Percentiles rank a stretch among this genome's conserved stretches.
These are phyloP conservation scores for Phycomyces nitens DNA, from an alignment of 192 early-diverging fungal species.

Conservation along the genomic window DNA sequence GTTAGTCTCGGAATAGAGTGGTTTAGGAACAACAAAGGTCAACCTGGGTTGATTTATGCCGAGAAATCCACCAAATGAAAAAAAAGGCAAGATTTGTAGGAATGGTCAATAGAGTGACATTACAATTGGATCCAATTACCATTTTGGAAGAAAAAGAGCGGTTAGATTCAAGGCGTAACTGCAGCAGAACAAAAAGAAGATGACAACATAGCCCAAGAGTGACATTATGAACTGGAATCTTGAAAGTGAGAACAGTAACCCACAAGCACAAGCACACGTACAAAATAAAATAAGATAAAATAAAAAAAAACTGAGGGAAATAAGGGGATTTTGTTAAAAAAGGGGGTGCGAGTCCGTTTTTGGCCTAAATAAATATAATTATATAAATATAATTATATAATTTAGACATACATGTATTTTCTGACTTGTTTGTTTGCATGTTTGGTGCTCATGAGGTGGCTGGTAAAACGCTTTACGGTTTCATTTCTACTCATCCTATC, in stretches of 20 bases:
- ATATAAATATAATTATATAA: too few relatives aligned
- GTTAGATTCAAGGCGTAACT: constrained; percentile 24
- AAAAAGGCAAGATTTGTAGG: too few relatives aligned
- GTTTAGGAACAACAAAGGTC: constrained; percentile 18
- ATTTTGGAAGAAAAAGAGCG: constrained; percentile 22
- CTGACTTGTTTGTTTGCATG: too few relatives aligned
- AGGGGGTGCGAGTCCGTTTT: not conserved
- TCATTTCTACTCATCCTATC: too few relatives aligned
- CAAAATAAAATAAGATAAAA: constrained; percentile 2
- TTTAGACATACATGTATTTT: too few relatives aligned
- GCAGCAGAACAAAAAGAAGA: constrained; percentile 23
- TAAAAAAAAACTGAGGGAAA: not conserved
- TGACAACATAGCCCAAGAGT: constrained; percentile 23
- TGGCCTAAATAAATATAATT: constrained; percentile 3
- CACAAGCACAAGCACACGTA: not conserved
- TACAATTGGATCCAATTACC: constrained; percentile 6
- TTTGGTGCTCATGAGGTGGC: too few relatives aligned
- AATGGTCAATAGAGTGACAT: too few relatives aligned
- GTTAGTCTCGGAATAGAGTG: constrained; percentile 27
- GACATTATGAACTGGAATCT: constrained; percentile 5
- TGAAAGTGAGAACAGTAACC: not conserved
- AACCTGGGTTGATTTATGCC: constrained; percentile 8
- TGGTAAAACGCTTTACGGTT: too few relatives aligned
- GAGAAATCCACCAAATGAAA: not conserved
- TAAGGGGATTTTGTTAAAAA: not conserved